Conservation (phyloP, 768 basidiomycete species). For the Podaxis sp. region DNA sequence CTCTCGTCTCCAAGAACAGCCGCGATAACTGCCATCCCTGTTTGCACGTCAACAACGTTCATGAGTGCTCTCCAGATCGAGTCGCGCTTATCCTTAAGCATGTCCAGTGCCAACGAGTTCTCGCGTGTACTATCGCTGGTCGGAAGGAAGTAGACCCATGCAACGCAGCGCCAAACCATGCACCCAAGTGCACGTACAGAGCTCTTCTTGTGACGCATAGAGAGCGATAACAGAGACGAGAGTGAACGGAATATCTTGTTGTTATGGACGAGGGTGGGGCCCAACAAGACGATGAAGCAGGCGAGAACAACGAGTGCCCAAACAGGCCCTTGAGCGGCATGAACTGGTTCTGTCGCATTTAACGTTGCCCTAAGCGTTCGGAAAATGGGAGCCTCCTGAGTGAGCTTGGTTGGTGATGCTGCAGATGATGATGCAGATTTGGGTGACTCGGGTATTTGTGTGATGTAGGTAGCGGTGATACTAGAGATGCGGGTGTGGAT, state of each 20-base stretch:
- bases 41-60: slow-evolving; percentile 45
- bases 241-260: slow-evolving; percentile 43
- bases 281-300: slow-evolving; percentile 62
- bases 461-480: slow-evolving; percentile 47
- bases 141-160: slow-evolving; percentile 67
- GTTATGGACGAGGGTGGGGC: slow-evolving; percentile 49
- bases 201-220: slow-evolving; percentile 61
- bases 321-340: slow-evolving; percentile 72
- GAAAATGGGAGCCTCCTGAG: slow-evolving; percentile 49
- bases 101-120: slow-evolving; percentile 7
- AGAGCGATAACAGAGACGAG: slow-evolving; percentile 48
- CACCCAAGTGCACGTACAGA: slow-evolving; percentile 61
- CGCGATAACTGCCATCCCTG: slow-evolving; percentile 55
- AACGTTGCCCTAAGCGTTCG: slow-evolving; percentile 69
- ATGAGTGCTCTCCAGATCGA: slow-evolving; percentile 48
- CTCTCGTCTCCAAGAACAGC: slow-evolving; percentile 41
- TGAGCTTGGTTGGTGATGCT: slow-evolving; percentile 28
- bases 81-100: slow-evolving; percentile 28
- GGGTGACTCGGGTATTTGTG: slow-evolving; percentile 29
- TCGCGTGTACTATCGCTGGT: slow-evolving; percentile 7
- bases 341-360: slow-evolving; percentile 47
- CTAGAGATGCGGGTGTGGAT: slow-evolving; percentile 55
- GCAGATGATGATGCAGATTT: slow-evolving; percentile 21
- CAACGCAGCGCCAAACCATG: slow-evolving; percentile 61
- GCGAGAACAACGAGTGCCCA: slow-evolving; percentile 75